Conservation (phyloP, 2,329 filamentous ascomycete species). For the Sphaerulina vaccinii region DNA sequence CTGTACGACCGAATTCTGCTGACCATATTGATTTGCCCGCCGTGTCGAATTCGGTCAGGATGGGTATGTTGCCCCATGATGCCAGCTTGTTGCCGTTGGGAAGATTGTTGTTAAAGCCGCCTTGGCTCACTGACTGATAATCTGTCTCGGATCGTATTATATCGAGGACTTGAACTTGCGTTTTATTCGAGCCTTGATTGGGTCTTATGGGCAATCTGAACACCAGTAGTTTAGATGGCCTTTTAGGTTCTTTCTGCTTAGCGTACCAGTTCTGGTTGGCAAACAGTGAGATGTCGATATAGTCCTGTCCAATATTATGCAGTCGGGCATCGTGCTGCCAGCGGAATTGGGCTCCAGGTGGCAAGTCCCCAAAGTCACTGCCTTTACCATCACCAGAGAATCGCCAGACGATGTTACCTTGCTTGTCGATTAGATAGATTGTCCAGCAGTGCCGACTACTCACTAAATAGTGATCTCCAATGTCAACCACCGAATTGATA, state of each 20-base stretch:
- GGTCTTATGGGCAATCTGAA: constrained; percentile 19
- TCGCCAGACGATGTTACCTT: constrained; percentile 27
- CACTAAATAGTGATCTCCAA: constrained; percentile 30
- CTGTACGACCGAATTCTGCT: constrained; percentile 16
- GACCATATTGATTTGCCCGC: constrained; percentile 20
- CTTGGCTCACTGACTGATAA: constrained; percentile 25
- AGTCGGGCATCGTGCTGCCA: constrained; percentile 30
- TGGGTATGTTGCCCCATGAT: constrained; percentile 24
- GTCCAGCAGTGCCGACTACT: constrained; percentile 30
- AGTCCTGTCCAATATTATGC: constrained; percentile 23
- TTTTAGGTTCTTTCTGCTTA: constrained; percentile 9
- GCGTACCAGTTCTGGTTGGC: constrained; percentile 27
- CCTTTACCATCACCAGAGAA: constrained; percentile 28
- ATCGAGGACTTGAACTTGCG: background rate
- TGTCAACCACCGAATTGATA: constrained; percentile 29
- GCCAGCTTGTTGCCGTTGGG: constrained; percentile 25
- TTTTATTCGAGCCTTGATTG: background rate
- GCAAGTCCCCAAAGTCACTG: constrained; percentile 25
- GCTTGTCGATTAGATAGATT: constrained; percentile 24
- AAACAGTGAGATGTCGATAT: constrained; percentile 24
- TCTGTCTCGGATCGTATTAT: constrained; percentile 3
- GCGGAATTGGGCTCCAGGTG: constrained; percentile 23
- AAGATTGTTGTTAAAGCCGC: constrained; percentile 19
- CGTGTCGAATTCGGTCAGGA: constrained; percentile 25
- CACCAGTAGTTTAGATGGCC: constrained; percentile 19